Evolutionary conservation across 2,329 filamentous ascomycete species (phyloP), one percentile per base, ranked within the genome.

Genomic region (Waltergamsia citrina): DNA sequence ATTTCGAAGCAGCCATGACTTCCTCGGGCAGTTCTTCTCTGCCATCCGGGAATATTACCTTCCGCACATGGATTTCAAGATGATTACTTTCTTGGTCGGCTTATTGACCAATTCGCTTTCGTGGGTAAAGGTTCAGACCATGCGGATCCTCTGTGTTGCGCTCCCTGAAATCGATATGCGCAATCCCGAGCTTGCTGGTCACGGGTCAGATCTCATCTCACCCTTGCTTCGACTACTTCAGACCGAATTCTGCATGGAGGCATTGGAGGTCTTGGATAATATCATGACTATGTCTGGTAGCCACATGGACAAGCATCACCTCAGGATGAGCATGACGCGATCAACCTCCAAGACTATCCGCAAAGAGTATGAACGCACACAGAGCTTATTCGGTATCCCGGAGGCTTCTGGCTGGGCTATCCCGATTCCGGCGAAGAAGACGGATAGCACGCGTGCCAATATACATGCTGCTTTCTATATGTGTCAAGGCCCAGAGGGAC

Each of bases 291-390:
- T 96, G 66, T 87, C 87, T 1, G 84, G 85, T 5, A 87, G 84
- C 21, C 83, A 90, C 2, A 86, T 94, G 71, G 92, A 96, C 56
- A 86, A 85, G 47, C 86, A 95, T 47, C 87, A 96, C 51, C 64
- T 98, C 38, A 78, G 92, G 25, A 98, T 98, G 93, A 96, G 90
- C 57, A 95, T 98, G 86, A 88, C 87, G 5, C 81, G 85, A 10
- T 80, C 84, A 2, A 86, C 87, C 3, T 92, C 87, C 1, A 82
- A 84, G 46, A 78, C 82, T 0, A 82, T 92, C 32, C 80, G 85
- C 32, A 96, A 95, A 53, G 88, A 96, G 57, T 96, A 94, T 47
- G 90, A 94, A 51, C 80, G 85, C 16, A 94, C 86, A 0, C 84
- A 94, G 53, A 95, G 87, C 49, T 62, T 98, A 22, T 98, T 96